Conservation (phyloP, 768 basidiomycete genomes). For the Lentinula guzmanii region DNA sequence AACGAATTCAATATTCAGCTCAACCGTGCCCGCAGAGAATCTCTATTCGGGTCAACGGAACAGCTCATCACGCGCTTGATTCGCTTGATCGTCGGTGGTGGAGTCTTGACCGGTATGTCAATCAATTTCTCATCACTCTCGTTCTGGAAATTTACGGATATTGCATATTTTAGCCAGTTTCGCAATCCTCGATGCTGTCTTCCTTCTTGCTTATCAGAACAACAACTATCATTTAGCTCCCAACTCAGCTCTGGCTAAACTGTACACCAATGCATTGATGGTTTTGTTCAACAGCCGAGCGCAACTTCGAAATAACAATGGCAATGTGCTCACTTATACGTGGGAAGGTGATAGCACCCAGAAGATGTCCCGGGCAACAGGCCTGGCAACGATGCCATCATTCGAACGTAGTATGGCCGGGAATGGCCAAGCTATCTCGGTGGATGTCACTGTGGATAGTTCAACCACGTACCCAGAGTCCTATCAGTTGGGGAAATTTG, state of each 20-base stretch:
- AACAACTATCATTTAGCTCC: slow-evolving; percentile 1
- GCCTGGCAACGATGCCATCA: neutral
- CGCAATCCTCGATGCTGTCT: neutral
- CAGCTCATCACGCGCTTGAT: neutral
- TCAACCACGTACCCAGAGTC: neutral
- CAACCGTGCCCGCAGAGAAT: neutral
- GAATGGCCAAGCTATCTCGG: neutral
- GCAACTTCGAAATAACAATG: neutral
- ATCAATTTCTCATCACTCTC: neutral
- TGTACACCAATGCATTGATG: slow-evolving; percentile 1
- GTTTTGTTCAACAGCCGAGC: neutral
- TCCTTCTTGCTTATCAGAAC: neutral
- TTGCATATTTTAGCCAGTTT: neutral
- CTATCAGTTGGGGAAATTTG: neutral
- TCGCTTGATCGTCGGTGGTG: neutral
- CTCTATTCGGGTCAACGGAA: neutral
- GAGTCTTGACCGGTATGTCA: neutral
- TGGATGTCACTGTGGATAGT: neutral
- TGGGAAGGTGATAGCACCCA: neutral
- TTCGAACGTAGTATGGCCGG: neutral
- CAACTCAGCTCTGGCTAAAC: neutral
- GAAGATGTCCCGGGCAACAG: neutral
- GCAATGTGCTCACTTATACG: neutral
- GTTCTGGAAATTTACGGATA: neutral
- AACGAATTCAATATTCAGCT: neutral